Evolutionary conservation across 768 basidiomycete genomes (phyloP), one percentile per base, ranked within the genome.

Genomic region (Amanita muscaria): DNA sequence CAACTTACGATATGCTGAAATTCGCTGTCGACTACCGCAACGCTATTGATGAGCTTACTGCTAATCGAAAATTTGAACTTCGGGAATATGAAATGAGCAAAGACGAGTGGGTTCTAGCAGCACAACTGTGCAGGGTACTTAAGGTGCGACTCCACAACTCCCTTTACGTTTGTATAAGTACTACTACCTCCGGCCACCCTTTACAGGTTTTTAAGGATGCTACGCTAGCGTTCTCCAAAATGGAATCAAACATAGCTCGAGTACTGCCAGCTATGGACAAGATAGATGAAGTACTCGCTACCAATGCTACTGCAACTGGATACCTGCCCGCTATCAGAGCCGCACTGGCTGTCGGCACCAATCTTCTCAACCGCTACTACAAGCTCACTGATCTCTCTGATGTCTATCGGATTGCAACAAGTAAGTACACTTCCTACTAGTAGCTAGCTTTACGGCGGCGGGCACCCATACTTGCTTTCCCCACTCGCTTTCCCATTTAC

Each of bases 331-430:
- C 59, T 12, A 60, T 67, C 35, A 12, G 18, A 4, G 15, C 35
- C 4, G 35, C 35, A 15, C 10, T 36, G 2, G 10, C n/a, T 2
- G 18, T 64, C 14, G 57, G 53, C 0, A 62, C 62, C 46, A 51
- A 52, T 23, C 55, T 49, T 1, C 46, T 65, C 5, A 65, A 66
- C 44, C 37, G 48, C 16, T 67, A 67, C 50, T 65, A 67, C 49
- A 42, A 42, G 18, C 23, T 51, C 14, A 60, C 59, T 0, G 59
- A 67, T 45, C 30, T 43, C 12, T 62, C 62, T 0, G 55, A 61
- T 19, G 47, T 60, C 8, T 66, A 61, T 46, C 48, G 52, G 1
- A 64, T 67, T 39, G 59, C 61, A 2, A 66, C 65, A 58, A 42
- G 65, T 67, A 44, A 1, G 58, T 56, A 10, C n/a, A 4, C 12